Percentiles rank a stretch among this genome's conserved stretches.
Conservation (phyloP, 176 grass and related monocot species). For the Elaeis guineensis region DNA sequence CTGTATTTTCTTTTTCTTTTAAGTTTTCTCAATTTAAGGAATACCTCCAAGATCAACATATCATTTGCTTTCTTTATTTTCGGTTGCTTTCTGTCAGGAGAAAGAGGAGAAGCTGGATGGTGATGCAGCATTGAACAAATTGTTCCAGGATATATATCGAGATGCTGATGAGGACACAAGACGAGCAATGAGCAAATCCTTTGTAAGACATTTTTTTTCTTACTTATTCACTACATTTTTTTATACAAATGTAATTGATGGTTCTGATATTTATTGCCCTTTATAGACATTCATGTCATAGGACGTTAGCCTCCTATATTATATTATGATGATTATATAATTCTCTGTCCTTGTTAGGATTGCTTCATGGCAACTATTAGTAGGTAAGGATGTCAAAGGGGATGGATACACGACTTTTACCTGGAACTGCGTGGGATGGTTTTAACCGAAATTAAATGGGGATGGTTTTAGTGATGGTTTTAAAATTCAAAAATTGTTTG, state of each 20-base stretch:
- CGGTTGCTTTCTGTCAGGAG: slow-evolving; percentile 15
- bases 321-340: slow-evolving; percentile 5
- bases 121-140: slow-evolving; percentile 45
- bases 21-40: not conserved
- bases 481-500: no score
- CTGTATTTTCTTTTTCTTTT: not conserved
- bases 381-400: no score
- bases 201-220: slow-evolving; percentile 20
- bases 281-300: no score
- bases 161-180: slow-evolving; percentile 40
- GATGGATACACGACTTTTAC: no score
- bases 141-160: slow-evolving; percentile 45
- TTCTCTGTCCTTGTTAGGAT: not conserved
- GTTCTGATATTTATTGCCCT: no score
- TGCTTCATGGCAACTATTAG: not conserved
- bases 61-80: slow-evolving; percentile 10
- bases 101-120: slow-evolving; percentile 36
- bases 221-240: not conserved
- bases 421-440: no score
- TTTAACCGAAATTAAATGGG: no score
- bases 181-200: slow-evolving; percentile 53
- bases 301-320: no score
- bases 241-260: no score
- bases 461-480: no score
- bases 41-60: slow-evolving; percentile 13